Percentiles rank a stretch among this genome's conserved stretches.
Conservation (phyloP, 306 rosid genomes). For the Dalbergia cochinchinensis region DNA sequence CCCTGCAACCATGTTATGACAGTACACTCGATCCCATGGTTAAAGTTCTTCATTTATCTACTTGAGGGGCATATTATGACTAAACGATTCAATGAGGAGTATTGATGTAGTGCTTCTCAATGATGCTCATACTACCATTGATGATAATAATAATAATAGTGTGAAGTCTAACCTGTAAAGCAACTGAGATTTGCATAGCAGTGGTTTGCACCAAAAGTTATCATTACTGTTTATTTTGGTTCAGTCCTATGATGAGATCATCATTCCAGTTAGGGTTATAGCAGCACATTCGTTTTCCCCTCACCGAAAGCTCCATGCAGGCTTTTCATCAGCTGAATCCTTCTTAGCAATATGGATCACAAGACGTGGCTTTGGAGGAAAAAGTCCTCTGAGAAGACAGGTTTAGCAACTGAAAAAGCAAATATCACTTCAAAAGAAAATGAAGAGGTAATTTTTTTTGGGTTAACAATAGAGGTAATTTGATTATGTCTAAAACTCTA, state of each 20-base stretch:
- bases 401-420: conserved; percentile 56
- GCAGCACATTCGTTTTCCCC: conserved; percentile 28
- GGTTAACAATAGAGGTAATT: conserved; percentile 64
- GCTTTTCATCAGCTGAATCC: conserved; percentile 26
- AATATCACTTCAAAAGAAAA: conserved; percentile 56
- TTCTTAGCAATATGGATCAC: conserved; percentile 65
- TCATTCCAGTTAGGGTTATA: neutral
- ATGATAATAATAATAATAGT: neutral
- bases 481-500: neutral
- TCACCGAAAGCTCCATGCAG: conserved; percentile 44
- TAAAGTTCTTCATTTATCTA: neutral
- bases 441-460: conserved; percentile 63
- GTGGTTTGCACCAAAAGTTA: conserved; percentile 6
- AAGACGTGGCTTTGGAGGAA: conserved; percentile 84
- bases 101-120: conserved; percentile 3
- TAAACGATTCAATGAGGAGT: neutral
- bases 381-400: conserved; percentile 68
- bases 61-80: neutral
- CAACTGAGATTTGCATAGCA: neutral
- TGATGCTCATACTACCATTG: conserved; percentile 2
- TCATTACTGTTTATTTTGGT: conserved; percentile 13
- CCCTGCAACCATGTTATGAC: neutral
- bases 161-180: neutral
- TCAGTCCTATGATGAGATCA: neutral
- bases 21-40: neutral